A percentile compares a stretch with the other conserved stretches of the same genome.
Evolutionary conservation across 805 yeast genomes (phyloP).

Genomic region (Zygosaccharomyces kombuchaensis): DNA sequence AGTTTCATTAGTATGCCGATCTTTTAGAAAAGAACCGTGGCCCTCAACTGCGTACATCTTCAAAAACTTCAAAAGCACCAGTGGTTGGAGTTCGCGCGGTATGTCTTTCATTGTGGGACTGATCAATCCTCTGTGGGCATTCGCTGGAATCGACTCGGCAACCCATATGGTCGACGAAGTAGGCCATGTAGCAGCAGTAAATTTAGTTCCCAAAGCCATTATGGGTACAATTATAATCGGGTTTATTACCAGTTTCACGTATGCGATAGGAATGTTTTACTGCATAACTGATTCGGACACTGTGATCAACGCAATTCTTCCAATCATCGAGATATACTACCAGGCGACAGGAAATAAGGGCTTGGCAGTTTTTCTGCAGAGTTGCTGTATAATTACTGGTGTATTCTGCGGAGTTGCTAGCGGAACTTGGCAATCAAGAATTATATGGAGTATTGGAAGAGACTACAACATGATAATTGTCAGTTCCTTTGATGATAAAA

Average conservation of each 20-base stretch:
- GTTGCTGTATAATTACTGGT: constrained; percentile 49
- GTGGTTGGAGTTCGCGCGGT: constrained; percentile 58
- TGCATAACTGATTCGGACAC: constrained; percentile 49
- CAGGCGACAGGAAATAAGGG: constrained; percentile 51
- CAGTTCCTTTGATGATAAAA: too few species aligned
- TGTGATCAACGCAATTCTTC: constrained; percentile 46
- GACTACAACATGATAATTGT: too few species aligned
- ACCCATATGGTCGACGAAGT: constrained; percentile 68
- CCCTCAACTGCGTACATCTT: constrained; percentile 52
- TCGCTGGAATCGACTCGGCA: constrained; percentile 64
- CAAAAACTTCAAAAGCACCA: constrained; percentile 46
- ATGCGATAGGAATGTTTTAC: constrained; percentile 50
- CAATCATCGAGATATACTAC: constrained; percentile 57
- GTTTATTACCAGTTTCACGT: constrained; percentile 52
- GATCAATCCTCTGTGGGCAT: constrained; percentile 66
- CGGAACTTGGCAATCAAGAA: constrained; percentile 65
- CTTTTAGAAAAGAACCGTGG: too few species aligned
- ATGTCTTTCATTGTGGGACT: constrained; percentile 68
- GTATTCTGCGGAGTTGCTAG: constrained; percentile 56
- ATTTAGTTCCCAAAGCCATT: constrained; percentile 57
- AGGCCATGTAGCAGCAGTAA: constrained; percentile 21
- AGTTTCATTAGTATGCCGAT: too few species aligned
- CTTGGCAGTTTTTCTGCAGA: constrained; percentile 52
- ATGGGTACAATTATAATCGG: constrained; percentile 63
- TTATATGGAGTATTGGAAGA: constrained; percentile 53